These are phyloP conservation scores for Tetrahymena malaccensis DNA, from an alignment of 73 alveolate genomes.

Conservation along the genomic window DNA sequence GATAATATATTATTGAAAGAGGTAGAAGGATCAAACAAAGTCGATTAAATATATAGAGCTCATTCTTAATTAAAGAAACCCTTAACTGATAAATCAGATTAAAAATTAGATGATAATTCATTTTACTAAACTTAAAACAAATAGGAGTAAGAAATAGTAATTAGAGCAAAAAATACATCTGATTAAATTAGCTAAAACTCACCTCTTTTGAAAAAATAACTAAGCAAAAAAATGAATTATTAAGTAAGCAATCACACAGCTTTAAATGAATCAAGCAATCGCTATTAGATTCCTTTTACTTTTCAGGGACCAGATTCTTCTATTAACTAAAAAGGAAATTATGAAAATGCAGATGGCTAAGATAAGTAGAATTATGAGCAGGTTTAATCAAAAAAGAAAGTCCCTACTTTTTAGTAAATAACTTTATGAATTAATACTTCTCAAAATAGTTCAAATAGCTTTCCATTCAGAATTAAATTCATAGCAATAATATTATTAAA, in stretches of 20 bases:
- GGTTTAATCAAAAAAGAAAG: not conserved
- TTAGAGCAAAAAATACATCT: not conserved
- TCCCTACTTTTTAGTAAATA: not conserved
- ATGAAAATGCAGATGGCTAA: not conserved
- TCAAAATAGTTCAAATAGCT: too few relatives aligned
- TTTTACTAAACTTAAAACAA: not conserved
- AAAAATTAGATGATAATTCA: not conserved
- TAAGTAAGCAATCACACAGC: not conserved
- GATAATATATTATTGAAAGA: not conserved
- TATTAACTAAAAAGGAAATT: too few relatives aligned
- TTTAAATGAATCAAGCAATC: not conserved
- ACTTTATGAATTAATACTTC: not conserved
- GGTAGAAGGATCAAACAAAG: not conserved
- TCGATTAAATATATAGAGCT: too few relatives aligned
- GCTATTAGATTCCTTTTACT: not conserved
- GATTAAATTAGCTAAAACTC: not conserved
- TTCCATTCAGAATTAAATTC: too few relatives aligned
- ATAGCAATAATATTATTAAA: too few relatives aligned
- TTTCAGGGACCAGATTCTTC: not conserved
- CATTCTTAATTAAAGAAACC: not conserved
- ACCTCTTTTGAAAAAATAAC: not conserved
- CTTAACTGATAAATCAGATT: not conserved
- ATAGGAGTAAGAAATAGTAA: not conserved
- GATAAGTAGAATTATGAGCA: not conserved
- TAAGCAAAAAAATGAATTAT: not conserved